Percentiles rank a stretch among this genome's conserved stretches.
Evolutionary conservation across 768 basidiomycete species (phyloP).

Genomic region (Auriscalpium vulgare): DNA sequence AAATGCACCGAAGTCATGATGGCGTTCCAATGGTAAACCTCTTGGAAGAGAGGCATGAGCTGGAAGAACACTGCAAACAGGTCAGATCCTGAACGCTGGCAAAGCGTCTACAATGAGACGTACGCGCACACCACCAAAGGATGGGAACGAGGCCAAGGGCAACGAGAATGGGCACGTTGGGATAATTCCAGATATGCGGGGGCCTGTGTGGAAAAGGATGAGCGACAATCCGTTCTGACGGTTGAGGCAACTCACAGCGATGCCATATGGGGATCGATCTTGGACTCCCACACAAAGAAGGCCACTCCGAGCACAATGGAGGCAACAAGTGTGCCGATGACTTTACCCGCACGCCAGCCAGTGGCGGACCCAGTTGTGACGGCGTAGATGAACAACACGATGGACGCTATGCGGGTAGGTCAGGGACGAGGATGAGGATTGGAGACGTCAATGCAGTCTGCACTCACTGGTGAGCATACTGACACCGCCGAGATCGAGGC

Average conservation of each 20-base stretch:
- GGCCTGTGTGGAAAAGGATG: conserved; percentile 14
- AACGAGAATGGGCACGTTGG: conserved; percentile 31
- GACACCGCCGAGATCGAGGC: conserved; percentile 27
- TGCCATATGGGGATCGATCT: conserved; percentile 27
- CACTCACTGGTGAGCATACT: conserved; percentile 25
- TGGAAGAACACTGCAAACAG: neutral
- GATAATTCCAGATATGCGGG: conserved; percentile 29
- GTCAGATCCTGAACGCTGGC: neutral
- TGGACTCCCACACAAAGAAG: conserved; percentile 36
- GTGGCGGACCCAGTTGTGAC: conserved; percentile 32
- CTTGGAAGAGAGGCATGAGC: neutral
- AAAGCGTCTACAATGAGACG: neutral
- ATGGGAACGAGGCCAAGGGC: conserved; percentile 29
- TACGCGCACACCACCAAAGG: conserved; percentile 26
- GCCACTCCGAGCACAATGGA: conserved; percentile 27
- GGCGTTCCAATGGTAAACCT: neutral
- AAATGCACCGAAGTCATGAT: neutral
- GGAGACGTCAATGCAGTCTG: neutral
- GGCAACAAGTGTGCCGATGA: conserved; percentile 36
- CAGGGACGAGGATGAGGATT: neutral
- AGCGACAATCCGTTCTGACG: neutral
- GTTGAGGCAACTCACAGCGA: conserved; percentile 16
- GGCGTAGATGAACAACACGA: conserved; percentile 27
- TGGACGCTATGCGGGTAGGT: conserved; percentile 14
- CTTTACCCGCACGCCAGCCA: conserved; percentile 33